Conservation (phyloP, 805 yeast genomes). For the Teunomyces atbi region DNA sequence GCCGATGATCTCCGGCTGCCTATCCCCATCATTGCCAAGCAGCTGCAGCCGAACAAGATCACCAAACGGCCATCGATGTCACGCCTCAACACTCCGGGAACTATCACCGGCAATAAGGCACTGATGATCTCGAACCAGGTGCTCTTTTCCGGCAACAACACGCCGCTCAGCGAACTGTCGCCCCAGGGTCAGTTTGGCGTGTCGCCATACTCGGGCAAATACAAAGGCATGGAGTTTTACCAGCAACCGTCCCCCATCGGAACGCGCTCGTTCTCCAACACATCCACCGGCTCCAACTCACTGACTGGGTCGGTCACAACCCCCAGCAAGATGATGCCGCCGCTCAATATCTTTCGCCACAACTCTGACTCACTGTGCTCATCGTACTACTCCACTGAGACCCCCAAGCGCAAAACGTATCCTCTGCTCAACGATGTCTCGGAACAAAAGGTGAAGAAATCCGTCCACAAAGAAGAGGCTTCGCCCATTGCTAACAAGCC, state of each 20-base stretch:
- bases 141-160: slow-evolving; percentile 4
- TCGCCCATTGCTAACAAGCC: slow-evolving; percentile 11
- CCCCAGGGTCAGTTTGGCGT: slow-evolving; percentile 12
- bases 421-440: slow-evolving; percentile 12
- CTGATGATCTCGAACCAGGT: slow-evolving; percentile 12
- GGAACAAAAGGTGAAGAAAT: slow-evolving; percentile 8
- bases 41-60: slow-evolving; percentile 10
- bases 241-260: slow-evolving; percentile 12
- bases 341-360: slow-evolving; percentile 24
- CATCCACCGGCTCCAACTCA: slow-evolving; percentile 11
- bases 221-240: slow-evolving; percentile 17
- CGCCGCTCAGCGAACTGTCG: slow-evolving; percentile 11
- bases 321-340: slow-evolving; percentile 16
- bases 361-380: slow-evolving; percentile 20
- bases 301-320: slow-evolving; percentile 9
- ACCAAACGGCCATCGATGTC: slow-evolving; percentile 17
- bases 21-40: slow-evolving; percentile 3
- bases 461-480: background rate
- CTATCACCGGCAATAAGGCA: slow-evolving; percentile 15
- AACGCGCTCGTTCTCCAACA: slow-evolving; percentile 13
- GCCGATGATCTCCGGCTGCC: slow-evolving; percentile 9
- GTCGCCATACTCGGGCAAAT: slow-evolving; percentile 21
- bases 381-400: slow-evolving; percentile 11
- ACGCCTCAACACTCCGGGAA: slow-evolving; percentile 13
- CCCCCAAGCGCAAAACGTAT: slow-evolving; percentile 17